phyloP scores from a whole-genome alignment of 192 early-diverging fungal species.

The Coemansia reversa region DNA sequence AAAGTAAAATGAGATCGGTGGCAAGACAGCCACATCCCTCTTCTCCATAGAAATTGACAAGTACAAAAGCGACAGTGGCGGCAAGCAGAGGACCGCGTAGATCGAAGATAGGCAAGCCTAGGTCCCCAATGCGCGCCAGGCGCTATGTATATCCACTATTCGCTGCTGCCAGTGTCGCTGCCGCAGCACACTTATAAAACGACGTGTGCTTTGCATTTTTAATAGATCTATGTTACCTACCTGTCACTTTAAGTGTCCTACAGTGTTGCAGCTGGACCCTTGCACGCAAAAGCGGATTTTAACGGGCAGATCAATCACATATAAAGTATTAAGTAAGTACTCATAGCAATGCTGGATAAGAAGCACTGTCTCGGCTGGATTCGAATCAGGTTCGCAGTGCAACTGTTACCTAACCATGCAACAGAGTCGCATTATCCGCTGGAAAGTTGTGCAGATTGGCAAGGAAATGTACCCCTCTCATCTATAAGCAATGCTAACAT shows the following conservation, averaged over 20 bases:
- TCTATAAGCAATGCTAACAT: not conserved
- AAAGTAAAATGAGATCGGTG: not conserved
- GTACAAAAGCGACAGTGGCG: not conserved
- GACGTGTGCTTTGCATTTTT: not conserved
- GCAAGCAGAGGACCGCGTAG: not conserved
- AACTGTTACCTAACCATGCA: not conserved
- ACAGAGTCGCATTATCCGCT: not conserved
- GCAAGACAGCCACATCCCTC: not conserved
- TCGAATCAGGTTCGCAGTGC: not conserved
- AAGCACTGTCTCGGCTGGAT: not conserved
- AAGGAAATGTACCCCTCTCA: not conserved
- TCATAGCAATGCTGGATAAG: not conserved
- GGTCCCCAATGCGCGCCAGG: not conserved
- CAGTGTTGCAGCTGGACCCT: constrained; percentile 1
- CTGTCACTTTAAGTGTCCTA: constrained; percentile 47
- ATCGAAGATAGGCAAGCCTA: not conserved
- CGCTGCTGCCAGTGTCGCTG: not conserved
- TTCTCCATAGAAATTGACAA: not conserved
- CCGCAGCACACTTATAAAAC: not conserved
- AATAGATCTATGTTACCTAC: constrained; percentile 8
- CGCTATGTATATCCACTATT: not conserved
- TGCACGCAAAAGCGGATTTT: not conserved
- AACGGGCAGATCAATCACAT: not conserved
- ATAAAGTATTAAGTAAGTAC: not conserved
- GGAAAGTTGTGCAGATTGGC: not conserved